Evolutionary conservation across 331 rosid species (phyloP).

Genomic region (Ulmus americana): DNA sequence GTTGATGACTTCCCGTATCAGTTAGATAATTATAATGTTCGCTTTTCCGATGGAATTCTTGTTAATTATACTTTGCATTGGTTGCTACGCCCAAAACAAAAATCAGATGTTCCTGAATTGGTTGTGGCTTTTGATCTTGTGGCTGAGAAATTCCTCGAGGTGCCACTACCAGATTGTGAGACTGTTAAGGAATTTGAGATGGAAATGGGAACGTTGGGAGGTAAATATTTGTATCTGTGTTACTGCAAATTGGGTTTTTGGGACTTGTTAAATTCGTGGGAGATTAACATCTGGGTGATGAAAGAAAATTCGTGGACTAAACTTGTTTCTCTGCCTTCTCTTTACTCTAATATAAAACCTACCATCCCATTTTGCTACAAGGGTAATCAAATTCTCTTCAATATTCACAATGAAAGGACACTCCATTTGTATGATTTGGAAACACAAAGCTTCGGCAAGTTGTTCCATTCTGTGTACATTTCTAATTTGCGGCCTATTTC

Average conservation of each 20-base stretch:
- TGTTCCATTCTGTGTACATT: too few species aligned
- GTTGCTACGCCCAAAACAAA: neutral
- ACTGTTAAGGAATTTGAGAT: neutral
- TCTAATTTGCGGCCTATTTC: too few species aligned
- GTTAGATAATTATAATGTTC: neutral
- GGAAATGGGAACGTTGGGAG: neutral
- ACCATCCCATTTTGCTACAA: too few species aligned
- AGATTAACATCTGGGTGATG: neutral
- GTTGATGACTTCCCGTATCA: neutral
- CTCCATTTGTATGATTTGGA: too few species aligned
- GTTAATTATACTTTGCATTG: neutral
- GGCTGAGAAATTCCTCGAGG: neutral
- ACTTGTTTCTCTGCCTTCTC: too few species aligned
- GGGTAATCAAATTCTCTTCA: too few species aligned
- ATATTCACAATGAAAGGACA: too few species aligned
- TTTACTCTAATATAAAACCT: too few species aligned
- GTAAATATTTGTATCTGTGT: neutral
- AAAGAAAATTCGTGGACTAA: neutral
- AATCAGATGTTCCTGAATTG: neutral
- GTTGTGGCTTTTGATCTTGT: neutral
- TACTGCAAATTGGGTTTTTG: neutral
- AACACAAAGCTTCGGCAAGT: too few species aligned
- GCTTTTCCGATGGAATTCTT: neutral
- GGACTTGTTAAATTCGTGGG: neutral
- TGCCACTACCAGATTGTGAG: neutral